These are phyloP conservation scores for Trichoderma asperellum DNA, from an alignment of 2,329 filamentous ascomycete genomes.

Conservation along the genomic window DNA sequence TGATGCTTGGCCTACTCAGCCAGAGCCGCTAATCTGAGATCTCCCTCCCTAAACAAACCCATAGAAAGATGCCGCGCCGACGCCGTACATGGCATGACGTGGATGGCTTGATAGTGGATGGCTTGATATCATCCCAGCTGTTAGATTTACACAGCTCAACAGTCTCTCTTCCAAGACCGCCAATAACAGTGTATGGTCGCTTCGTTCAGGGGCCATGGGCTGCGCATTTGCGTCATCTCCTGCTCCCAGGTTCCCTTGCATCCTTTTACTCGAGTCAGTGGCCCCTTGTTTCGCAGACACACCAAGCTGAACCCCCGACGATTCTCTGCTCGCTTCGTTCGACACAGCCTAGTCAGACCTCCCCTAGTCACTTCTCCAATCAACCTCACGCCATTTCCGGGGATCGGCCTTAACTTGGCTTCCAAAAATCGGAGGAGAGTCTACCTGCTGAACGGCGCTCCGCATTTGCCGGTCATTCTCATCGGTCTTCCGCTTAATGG, in stretches of 20 bases:
- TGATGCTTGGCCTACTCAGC: neutral
- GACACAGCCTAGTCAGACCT: constrained; percentile 32
- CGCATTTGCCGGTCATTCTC: constrained; percentile 17
- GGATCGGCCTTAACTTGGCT: constrained; percentile 54
- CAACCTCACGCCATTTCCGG: constrained; percentile 56
- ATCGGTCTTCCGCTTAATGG: constrained; percentile 1
- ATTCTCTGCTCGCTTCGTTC: neutral
- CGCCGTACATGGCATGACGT: neutral
- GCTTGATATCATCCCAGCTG: neutral
- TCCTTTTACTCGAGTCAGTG: neutral
- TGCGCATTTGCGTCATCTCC: neutral
- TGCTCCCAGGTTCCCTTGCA: neutral
- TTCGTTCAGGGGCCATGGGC: neutral
- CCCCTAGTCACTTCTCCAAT: constrained; percentile 54
- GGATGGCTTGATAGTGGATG: neutral
- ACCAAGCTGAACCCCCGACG: neutral
- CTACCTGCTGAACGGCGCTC: constrained; percentile 33
- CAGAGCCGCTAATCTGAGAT: neutral
- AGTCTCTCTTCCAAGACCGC: neutral
- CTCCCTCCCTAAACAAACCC: neutral
- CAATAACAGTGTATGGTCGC: too few relatives aligned
- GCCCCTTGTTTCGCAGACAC: neutral
- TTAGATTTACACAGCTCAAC: neutral
- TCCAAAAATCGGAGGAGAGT: constrained; percentile 49
- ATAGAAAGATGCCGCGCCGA: neutral